These are phyloP conservation scores for Apophysomyces variabilis DNA, from an alignment of 371 early-diverging fungal genomes.

Conservation along the genomic window DNA sequence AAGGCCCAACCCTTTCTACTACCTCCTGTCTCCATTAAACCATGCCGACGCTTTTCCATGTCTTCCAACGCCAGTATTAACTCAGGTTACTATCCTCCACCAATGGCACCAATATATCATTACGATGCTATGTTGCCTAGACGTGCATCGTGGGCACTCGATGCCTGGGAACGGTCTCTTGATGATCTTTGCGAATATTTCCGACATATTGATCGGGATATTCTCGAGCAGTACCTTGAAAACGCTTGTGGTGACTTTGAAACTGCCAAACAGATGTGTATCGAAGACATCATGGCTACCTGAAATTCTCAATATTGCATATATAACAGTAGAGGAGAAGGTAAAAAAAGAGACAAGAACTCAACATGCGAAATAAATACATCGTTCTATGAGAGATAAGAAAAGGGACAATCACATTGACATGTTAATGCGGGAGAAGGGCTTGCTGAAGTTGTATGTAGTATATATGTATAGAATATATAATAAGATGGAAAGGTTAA, in stretches of 20 bases:
- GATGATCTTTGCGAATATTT: slow-evolving; percentile 18
- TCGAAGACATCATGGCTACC: slow-evolving; percentile 12
- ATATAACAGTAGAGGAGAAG: too few species aligned
- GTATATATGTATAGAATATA: not conserved
- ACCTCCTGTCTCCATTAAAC: not conserved
- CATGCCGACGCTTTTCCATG: not conserved
- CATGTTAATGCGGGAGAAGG: not conserved
- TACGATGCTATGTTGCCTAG: not conserved
- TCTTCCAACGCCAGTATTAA: not conserved
- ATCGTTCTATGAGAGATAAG: not conserved
- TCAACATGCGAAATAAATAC: not conserved
- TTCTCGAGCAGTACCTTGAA: slow-evolving; percentile 13
- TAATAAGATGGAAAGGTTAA: not conserved
- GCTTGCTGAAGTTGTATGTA: not conserved
- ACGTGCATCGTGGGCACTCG: not conserved
- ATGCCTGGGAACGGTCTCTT: slow-evolving; percentile 1
- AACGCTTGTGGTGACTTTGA: slow-evolving; percentile 16
- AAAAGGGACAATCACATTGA: not conserved
- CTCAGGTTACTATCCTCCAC: not conserved
- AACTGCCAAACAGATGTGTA: slow-evolving; percentile 14
- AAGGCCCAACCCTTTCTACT: not conserved
- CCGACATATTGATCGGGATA: slow-evolving; percentile 19
- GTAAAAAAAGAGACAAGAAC: not conserved
- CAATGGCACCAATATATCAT: not conserved
- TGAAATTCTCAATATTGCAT: not conserved